A percentile compares a stretch with the other conserved stretches of the same genome.
phyloP scores from a whole-genome alignment of 257 asterid species.

The Solanum gandarillasii region DNA sequence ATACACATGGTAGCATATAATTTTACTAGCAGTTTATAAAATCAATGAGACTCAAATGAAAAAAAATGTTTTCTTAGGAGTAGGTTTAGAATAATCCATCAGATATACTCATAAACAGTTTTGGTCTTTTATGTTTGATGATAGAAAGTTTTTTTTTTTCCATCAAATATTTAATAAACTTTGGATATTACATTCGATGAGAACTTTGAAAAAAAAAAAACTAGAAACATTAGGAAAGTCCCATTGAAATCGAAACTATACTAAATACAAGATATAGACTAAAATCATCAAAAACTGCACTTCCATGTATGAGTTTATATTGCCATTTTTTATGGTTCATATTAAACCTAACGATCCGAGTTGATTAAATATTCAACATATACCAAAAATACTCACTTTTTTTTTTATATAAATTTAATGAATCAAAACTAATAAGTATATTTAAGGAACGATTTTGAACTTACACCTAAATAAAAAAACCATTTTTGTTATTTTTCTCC shows the following conservation, averaged over 20 bases:
- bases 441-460: neutral
- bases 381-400: neutral
- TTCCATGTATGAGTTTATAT: neutral
- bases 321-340: neutral
- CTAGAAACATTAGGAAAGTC: neutral
- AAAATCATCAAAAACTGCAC: neutral
- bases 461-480: neutral
- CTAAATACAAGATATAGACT: neutral
- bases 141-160: too few relatives aligned
- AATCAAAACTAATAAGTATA: neutral
- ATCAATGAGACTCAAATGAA: neutral
- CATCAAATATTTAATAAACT: too few relatives aligned
- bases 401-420: neutral
- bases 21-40: neutral
- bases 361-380: neutral
- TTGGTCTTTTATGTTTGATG: too few relatives aligned
- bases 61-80: too few relatives aligned
- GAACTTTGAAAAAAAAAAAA: neutral
- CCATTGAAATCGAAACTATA: neutral
- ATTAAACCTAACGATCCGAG: neutral
- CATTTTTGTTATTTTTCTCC: neutral
- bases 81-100: too few relatives aligned
- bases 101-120: too few relatives aligned
- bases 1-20: neutral
- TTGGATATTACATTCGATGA: neutral